Conservation (phyloP, 352 stramenopile species). For the Saprolegnia diclina region DNA sequence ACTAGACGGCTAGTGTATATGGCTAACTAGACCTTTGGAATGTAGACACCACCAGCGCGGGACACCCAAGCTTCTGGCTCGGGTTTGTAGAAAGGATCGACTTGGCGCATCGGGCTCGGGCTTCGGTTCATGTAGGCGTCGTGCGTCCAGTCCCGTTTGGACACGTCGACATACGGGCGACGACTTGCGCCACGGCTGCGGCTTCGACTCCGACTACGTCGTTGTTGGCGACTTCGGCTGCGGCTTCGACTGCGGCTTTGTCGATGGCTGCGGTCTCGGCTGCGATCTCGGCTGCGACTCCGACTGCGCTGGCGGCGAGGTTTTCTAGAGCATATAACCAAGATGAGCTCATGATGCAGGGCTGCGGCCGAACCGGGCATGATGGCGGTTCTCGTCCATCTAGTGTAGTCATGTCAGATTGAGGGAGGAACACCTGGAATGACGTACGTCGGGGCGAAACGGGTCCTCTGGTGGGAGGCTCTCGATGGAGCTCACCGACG, state of each 20-base stretch:
- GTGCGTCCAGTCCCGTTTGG: constrained; percentile 56
- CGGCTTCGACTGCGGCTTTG: constrained; percentile 3
- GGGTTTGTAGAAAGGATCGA: constrained; percentile 59
- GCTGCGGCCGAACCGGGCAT: constrained; percentile 20
- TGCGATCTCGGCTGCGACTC: constrained; percentile 20
- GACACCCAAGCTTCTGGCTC: constrained; percentile 71
- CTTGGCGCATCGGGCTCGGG: constrained; percentile 53
- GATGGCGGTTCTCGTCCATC: constrained; percentile 39
- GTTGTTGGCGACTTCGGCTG: constrained; percentile 28
- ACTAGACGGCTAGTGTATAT: no score
- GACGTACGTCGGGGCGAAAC: constrained; percentile 49
- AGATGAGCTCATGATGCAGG: neutral
- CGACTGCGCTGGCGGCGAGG: constrained; percentile 32
- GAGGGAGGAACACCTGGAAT: neutral
- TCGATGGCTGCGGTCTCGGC: constrained; percentile 24
- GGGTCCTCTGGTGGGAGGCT: constrained; percentile 56
- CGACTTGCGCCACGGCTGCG: constrained; percentile 16
- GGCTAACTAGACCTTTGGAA: constrained; percentile 33
- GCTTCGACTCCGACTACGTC: constrained; percentile 30
- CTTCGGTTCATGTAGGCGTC: constrained; percentile 67
- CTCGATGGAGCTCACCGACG: constrained; percentile 28
- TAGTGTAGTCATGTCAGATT: constrained; percentile 21
- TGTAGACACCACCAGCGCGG: constrained; percentile 68
- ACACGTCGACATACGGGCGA: constrained; percentile 32
- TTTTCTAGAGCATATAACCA: constrained; percentile 8